phyloP scores from a whole-genome alignment of 2,329 filamentous ascomycete genomes.

The Paramyrothecium roridum region DNA sequence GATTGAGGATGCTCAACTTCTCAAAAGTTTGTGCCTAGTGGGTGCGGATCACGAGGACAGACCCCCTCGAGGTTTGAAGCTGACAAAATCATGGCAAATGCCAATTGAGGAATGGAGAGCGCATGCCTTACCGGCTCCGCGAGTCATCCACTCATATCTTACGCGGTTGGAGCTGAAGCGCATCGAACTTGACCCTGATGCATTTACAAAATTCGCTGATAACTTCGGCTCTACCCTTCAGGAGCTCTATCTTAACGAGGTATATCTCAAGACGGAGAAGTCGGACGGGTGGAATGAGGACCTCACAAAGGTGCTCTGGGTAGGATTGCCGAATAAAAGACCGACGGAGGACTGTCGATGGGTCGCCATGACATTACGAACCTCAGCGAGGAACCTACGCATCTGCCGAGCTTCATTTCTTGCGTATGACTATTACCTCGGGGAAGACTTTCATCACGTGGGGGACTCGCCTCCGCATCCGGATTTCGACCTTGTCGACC shows the following conservation, averaged over 20 bases:
- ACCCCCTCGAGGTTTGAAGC: slow-evolving; percentile 31
- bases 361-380: slow-evolving; percentile 39
- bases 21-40: slow-evolving; percentile 45
- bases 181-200: slow-evolving; percentile 33
- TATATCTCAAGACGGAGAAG: slow-evolving; percentile 40
- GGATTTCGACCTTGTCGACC: slow-evolving; percentile 39
- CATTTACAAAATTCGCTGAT: slow-evolving; percentile 28
- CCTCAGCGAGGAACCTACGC: slow-evolving; percentile 28
- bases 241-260: slow-evolving; percentile 43
- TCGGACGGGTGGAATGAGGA: slow-evolving; percentile 27
- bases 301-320: slow-evolving; percentile 35
- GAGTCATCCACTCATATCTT: slow-evolving; percentile 31
- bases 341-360: slow-evolving; percentile 33
- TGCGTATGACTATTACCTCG: slow-evolving; percentile 38
- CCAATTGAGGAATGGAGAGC: slow-evolving; percentile 35
- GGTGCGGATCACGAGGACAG: slow-evolving; percentile 40
- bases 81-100: slow-evolving; percentile 32
- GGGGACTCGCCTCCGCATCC: slow-evolving; percentile 10
- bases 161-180: slow-evolving; percentile 41
- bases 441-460: slow-evolving; percentile 20
- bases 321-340: slow-evolving; percentile 40
- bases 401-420: slow-evolving; percentile 41
- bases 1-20: slow-evolving; percentile 38
- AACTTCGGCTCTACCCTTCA: slow-evolving; percentile 34
- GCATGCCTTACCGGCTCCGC: slow-evolving; percentile 33